These are phyloP conservation scores for Debaryomycetaceae sp. DNA, from an alignment of 1,139 yeast genomes.

Conservation along the genomic window DNA sequence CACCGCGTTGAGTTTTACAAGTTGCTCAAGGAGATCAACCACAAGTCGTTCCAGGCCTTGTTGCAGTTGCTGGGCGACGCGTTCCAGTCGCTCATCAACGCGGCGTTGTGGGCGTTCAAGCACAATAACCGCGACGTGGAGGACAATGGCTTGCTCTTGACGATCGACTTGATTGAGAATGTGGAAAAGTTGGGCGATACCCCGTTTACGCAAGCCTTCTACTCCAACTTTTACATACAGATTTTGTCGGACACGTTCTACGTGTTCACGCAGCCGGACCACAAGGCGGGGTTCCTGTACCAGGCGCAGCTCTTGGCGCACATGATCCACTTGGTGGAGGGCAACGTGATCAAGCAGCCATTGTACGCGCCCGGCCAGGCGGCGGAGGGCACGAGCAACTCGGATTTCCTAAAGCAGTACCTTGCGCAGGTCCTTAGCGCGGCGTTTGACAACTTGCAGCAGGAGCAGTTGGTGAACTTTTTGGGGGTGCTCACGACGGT, in stretches of 20 bases:
- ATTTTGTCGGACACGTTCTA: constrained; percentile 86
- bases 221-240: constrained; percentile 78
- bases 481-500: constrained; percentile 64
- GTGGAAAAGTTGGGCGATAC: constrained; percentile 71
- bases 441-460: constrained; percentile 86
- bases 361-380: constrained; percentile 67
- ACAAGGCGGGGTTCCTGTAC: constrained; percentile 86
- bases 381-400: constrained; percentile 74
- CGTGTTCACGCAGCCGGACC: constrained; percentile 94
- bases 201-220: constrained; percentile 76
- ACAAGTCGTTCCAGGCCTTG: constrained; percentile 77
- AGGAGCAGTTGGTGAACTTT: constrained; percentile 73
- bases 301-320: constrained; percentile 81
- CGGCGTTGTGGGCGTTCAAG: constrained; percentile 96
- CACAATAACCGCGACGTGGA: constrained; percentile 95
- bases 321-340: constrained; percentile 75
- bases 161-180: constrained; percentile 72
- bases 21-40: constrained; percentile 74
- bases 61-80: constrained; percentile 86
- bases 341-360: constrained; percentile 62
- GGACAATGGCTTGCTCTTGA: constrained; percentile 74
- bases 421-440: constrained; percentile 69
- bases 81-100: constrained; percentile 82
- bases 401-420: constrained; percentile 69
- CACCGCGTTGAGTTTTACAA: constrained; percentile 95